Conservation (phyloP, 2,329 filamentous ascomycete species). For the Fusarium multiceps region DNA sequence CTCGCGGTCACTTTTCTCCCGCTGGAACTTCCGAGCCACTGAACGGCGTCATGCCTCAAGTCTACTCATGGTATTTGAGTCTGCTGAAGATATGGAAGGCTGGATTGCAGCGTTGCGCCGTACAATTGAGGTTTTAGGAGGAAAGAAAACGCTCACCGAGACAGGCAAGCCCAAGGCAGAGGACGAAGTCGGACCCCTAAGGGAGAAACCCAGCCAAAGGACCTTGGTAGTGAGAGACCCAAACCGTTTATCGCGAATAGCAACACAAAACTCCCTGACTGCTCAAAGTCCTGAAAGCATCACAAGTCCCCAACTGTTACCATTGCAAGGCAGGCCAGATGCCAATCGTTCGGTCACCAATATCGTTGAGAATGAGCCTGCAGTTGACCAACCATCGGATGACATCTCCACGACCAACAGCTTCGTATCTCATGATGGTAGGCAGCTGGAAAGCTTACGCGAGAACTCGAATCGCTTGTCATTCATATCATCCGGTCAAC, state of each 20-base stretch:
- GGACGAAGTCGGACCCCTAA: conserved; percentile 49
- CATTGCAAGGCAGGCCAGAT: conserved; percentile 23
- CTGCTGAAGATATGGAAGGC: conserved; percentile 77
- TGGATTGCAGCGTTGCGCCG: conserved; percentile 77
- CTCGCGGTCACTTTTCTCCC: conserved; percentile 72
- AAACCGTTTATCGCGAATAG: conserved; percentile 56
- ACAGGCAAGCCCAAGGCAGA: conserved; percentile 64
- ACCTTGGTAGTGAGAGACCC: conserved; percentile 61
- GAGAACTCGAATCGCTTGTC: conserved; percentile 69
- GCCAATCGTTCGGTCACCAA: conserved; percentile 26
- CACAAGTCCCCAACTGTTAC: conserved; percentile 30
- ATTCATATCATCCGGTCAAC: conserved; percentile 69
- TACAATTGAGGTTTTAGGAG: conserved; percentile 77
- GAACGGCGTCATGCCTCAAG: conserved; percentile 70
- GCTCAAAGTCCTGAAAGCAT: conserved; percentile 14
- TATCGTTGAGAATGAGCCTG: conserved; percentile 39
- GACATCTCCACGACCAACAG: conserved; percentile 69
- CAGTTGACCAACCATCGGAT: conserved; percentile 60
- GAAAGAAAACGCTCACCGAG: conserved; percentile 71
- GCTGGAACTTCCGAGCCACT: conserved; percentile 66
- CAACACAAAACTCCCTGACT: conserved; percentile 34
- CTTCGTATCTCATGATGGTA: conserved; percentile 67
- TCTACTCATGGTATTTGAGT: conserved; percentile 78
- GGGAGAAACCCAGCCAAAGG: conserved; percentile 58
- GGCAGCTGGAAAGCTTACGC: conserved; percentile 67